Evolutionary conservation across 371 early-diverging fungal species (phyloP).

Genomic region (Mortierella sp.): DNA sequence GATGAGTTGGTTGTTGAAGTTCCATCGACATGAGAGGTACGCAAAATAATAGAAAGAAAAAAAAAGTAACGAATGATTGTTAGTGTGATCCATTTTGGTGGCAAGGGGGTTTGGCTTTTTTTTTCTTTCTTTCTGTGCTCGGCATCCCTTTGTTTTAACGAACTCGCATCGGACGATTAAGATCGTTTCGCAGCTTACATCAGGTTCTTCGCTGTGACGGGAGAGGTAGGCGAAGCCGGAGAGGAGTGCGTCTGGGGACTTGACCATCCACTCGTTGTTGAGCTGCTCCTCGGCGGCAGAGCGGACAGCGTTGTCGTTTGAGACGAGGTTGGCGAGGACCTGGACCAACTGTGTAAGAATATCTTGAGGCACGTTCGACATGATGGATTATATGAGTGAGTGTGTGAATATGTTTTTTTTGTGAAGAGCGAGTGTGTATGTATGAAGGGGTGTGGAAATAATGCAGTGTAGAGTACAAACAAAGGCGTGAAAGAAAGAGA

Average conservation of each 20-base stretch:
- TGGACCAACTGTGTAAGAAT: too few relatives aligned
- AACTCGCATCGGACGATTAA: background rate
- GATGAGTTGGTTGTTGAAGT: background rate
- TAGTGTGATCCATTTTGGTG: slow-evolving; percentile 2
- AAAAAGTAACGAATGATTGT: background rate
- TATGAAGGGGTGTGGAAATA: background rate
- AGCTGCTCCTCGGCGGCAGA: too few relatives aligned
- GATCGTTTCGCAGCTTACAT: too few relatives aligned
- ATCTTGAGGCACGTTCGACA: too few relatives aligned
- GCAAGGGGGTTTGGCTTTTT: background rate
- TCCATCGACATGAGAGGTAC: background rate
- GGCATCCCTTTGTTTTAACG: background rate
- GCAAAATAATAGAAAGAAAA: background rate
- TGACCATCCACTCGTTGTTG: too few relatives aligned
- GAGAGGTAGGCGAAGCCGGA: too few relatives aligned
- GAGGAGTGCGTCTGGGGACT: too few relatives aligned
- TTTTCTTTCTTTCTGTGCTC: background rate
- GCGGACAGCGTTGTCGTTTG: too few relatives aligned
- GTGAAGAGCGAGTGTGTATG: background rate
- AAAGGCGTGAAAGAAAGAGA: slow-evolving; percentile 11
- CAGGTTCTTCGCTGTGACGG: too few relatives aligned
- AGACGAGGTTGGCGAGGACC: too few relatives aligned
- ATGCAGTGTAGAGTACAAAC: slow-evolving; percentile 1
- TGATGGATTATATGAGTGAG: slow-evolving; percentile 14
- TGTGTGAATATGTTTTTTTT: slow-evolving; percentile 5